Percentiles rank a stretch among this genome's conserved stretches.
phyloP scores from a whole-genome alignment of 2,329 filamentous ascomycete species.

The Epichloe brachyelytri region DNA sequence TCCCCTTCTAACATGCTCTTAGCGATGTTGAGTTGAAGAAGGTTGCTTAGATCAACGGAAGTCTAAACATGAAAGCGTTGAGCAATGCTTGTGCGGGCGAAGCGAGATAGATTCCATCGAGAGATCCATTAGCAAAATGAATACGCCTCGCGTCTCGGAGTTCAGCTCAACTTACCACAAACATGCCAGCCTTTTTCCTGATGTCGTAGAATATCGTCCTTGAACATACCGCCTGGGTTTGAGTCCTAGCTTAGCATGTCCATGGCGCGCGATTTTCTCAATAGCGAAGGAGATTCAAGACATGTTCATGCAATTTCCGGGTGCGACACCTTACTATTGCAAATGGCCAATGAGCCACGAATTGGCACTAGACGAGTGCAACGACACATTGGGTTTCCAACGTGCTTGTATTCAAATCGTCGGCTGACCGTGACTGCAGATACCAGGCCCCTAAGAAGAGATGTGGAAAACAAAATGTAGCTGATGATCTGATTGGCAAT shows the following conservation, averaged over 20 bases:
- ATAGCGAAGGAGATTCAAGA: neutral
- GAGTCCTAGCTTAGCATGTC: neutral
- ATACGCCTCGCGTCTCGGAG: neutral
- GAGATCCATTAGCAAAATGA: neutral
- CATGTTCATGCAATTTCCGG: neutral
- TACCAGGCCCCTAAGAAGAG: too few relatives aligned
- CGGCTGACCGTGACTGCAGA: too few relatives aligned
- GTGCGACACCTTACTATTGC: too few relatives aligned
- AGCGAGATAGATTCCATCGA: neutral
- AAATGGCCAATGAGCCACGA: too few relatives aligned
- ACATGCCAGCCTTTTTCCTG: neutral
- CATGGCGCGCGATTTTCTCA: neutral
- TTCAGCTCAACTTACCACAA: neutral
- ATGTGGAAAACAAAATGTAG: too few relatives aligned
- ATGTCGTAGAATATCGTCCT: neutral
- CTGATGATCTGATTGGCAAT: too few relatives aligned
- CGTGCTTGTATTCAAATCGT: too few relatives aligned
- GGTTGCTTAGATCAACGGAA: neutral
- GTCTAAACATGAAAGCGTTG: neutral
- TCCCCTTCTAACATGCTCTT: neutral
- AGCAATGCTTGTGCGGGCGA: neutral
- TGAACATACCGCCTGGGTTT: neutral
- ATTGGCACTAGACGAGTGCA: too few relatives aligned
- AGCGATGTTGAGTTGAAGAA: constrained; percentile 7
- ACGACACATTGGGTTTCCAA: too few relatives aligned